Evolutionary conservation across 2,329 filamentous ascomycete genomes (phyloP), one percentile per base, ranked within the genome.

Genomic region (Sporothrix brasiliensis): DNA sequence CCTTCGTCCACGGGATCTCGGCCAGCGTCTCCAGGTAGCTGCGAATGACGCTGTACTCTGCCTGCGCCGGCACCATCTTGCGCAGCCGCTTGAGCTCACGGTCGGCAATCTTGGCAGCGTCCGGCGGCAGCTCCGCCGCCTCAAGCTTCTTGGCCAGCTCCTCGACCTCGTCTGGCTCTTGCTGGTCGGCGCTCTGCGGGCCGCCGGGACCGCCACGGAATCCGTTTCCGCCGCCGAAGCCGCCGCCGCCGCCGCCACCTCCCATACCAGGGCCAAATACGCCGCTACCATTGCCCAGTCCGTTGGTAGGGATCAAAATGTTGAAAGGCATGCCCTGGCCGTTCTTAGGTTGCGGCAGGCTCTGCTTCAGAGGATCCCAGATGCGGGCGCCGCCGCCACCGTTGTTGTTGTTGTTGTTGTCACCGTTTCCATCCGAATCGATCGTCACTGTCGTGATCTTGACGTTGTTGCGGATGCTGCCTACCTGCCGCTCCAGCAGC

Each of bases 11-110:
- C 0, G 95, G 95, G 66, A 99, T 95, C 78, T 99, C 95, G 0
- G 93, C 87, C 70, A 99, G 82, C 14, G 93, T 98, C 80, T 99
- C 95, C 14, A 99, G 85, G 81, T 97, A 99, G 66, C 93, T 97
- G 74, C 94, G 86, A 74, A 92, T 93, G 14, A 99, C 94, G 73
- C 95, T 92, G 77, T 97, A 97, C 77, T 99, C 95, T 50, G 96
- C 94, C 78, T 98, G 95, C 67, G 92, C 92, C 0, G 95, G 94
- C 76, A 93, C 94, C 92, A 98, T 98, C 83, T 97, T 97, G 76
- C 92, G 92, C 73, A 99, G 81, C 27, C 95, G 86, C 76, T 92
- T 92, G 61, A 99, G 80, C 79, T 99, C 95, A 68, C 94, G 87
- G 71, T 97, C 91, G 1, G 93, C 94, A n/a, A 96, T 89, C 81